Conservation (phyloP, 345 rosid species). For the Rhizophora mangle region DNA sequence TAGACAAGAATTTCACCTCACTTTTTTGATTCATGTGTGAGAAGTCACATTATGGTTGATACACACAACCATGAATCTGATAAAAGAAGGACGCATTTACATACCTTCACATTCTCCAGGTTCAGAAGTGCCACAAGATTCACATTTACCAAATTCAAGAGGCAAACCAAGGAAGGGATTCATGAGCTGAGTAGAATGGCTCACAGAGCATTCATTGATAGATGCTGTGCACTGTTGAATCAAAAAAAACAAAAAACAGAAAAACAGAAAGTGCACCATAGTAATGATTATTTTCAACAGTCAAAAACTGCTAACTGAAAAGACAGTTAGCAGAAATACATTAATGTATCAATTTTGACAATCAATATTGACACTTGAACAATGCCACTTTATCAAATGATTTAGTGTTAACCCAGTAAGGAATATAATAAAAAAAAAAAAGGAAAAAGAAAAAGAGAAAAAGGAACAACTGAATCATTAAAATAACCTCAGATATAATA, state of each 20-base stretch:
- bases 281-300: conserved; percentile 4
- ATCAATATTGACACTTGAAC: too few species aligned
- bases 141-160: conserved; percentile 85
- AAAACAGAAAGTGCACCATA: background rate
- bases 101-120: conserved; percentile 82
- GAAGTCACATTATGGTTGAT: background rate
- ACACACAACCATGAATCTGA: background rate
- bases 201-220: conserved; percentile 58
- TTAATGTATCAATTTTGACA: too few species aligned
- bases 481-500: background rate
- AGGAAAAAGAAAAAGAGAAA: background rate
- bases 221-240: conserved; percentile 58
- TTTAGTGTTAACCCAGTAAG: too few species aligned
- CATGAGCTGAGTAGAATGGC: conserved; percentile 70
- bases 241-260: conserved; percentile 1
- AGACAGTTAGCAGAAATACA: too few species aligned
- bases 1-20: conserved; percentile 5
- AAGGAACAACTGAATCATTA: background rate
- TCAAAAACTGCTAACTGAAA: background rate
- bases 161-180: conserved; percentile 93
- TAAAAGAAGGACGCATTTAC: conserved; percentile 1
- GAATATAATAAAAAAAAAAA: background rate
- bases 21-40: background rate
- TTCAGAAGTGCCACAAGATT: conserved; percentile 86
- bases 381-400: background rate